phyloP scores from a whole-genome alignment of 768 basidiomycete species.

The Termitomyces sp. region DNA sequence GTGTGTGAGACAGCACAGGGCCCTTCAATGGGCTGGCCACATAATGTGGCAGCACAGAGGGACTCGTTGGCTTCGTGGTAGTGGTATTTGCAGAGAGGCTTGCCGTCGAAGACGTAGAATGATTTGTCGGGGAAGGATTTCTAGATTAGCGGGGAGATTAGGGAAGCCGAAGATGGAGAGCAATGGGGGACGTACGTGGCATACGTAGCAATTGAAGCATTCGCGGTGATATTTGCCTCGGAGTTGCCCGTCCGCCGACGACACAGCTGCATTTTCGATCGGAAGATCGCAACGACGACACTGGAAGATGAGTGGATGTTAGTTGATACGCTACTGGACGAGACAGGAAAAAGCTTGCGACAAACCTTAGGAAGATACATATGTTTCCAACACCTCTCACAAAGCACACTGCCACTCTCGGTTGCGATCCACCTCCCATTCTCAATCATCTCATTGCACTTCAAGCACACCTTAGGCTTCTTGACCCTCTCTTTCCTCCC shows the following conservation, averaged over 20 bases:
- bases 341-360: neutral
- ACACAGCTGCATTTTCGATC: conserved; percentile 90
- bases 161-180: neutral
- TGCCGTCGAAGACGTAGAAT: conserved; percentile 89
- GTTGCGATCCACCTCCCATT: conserved; percentile 81
- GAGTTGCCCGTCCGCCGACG: conserved; percentile 86
- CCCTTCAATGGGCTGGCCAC: conserved; percentile 89
- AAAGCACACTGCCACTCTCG: conserved; percentile 72
- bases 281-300: conserved; percentile 84
- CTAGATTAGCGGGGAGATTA: conserved; percentile 26
- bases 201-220: conserved; percentile 86
- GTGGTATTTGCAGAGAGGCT: conserved; percentile 87
- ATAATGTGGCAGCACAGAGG: conserved; percentile 71
- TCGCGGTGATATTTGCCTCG: conserved; percentile 93
- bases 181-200: conserved; percentile 45
- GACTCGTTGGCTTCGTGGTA: conserved; percentile 92
- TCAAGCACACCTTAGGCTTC: conserved; percentile 49
- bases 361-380: conserved; percentile 89
- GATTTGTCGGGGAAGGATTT: conserved; percentile 88
- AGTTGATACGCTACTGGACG: neutral
- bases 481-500: conserved; percentile 24
- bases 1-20: conserved; percentile 85
- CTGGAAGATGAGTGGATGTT: conserved; percentile 19
- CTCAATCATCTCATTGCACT: conserved; percentile 65
- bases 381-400: conserved; percentile 92